Conservation (phyloP, 2,329 filamentous ascomycete genomes). For the Alternaria hordeiaustralica region DNA sequence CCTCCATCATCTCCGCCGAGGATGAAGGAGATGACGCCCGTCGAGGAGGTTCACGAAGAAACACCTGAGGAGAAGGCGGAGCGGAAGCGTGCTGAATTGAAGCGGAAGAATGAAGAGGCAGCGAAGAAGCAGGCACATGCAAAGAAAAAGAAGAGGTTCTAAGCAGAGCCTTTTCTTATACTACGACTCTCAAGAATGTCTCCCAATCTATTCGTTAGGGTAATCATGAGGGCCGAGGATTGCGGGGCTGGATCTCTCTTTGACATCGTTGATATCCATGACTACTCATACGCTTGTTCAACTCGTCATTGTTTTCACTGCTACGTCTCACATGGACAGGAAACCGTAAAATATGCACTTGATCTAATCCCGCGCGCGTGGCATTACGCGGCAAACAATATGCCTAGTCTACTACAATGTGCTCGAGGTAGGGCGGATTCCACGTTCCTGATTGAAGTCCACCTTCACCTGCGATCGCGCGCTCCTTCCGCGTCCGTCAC, state of each 20-base stretch:
- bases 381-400: background rate
- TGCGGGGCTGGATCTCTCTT: background rate
- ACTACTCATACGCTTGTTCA: background rate
- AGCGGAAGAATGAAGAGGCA: conserved; percentile 60
- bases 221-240: background rate
- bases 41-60: conserved; percentile 34
- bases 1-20: conserved; percentile 16
- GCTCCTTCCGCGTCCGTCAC: conserved; percentile 10
- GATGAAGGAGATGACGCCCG: conserved; percentile 13
- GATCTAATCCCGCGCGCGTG: background rate
- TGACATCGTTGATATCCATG: background rate
- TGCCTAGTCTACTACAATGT: background rate
- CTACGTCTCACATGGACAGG: background rate
- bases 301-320: background rate
- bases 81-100: conserved; percentile 63
- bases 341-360: background rate
- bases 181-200: too few species aligned
- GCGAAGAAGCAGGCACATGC: conserved; percentile 57
- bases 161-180: too few species aligned
- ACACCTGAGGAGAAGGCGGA: conserved; percentile 61
- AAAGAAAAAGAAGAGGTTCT: conserved; percentile 45
- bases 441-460: background rate
- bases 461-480: conserved; percentile 3
- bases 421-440: background rate
- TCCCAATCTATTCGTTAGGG: background rate